A percentile compares a stretch with the other conserved stretches of the same genome.
These are phyloP conservation scores for Puccinia hordei DNA, from an alignment of 1,284 basidiomycete genomes.

Conservation along the genomic window DNA sequence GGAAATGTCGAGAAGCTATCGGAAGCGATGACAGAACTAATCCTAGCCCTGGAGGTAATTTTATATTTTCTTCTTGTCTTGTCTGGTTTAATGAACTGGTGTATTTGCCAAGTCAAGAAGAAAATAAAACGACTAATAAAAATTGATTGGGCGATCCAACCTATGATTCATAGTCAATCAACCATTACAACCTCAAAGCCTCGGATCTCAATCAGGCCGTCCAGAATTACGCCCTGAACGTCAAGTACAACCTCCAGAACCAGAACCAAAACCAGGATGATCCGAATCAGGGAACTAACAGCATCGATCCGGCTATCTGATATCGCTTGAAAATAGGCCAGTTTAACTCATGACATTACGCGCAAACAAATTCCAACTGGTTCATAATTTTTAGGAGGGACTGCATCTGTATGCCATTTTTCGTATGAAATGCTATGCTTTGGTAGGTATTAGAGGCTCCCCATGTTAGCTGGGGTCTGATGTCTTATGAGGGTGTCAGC, in stretches of 20 bases:
- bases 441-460: no score
- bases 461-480: no score
- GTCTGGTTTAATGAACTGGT: neutral
- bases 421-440: no score
- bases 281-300: neutral
- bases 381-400: no score
- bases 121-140: neutral
- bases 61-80: neutral
- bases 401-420: no score
- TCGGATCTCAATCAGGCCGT: constrained; percentile 47
- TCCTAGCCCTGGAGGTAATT: constrained; percentile 52
- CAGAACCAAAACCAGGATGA: constrained; percentile 22
- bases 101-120: neutral
- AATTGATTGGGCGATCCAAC: no score
- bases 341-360: no score
- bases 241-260: constrained; percentile 49
- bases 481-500: no score
- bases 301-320: constrained; percentile 9
- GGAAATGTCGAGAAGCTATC: constrained; percentile 55
- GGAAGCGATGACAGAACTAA: constrained; percentile 54
- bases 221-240: constrained; percentile 47
- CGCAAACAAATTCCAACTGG: no score
- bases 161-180: constrained; percentile 16
- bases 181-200: constrained; percentile 35
- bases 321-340: no score